Evolutionary conservation across 805 yeast species (phyloP), one percentile per base, ranked within the genome.

Genomic region (Yarrowia deformans): DNA sequence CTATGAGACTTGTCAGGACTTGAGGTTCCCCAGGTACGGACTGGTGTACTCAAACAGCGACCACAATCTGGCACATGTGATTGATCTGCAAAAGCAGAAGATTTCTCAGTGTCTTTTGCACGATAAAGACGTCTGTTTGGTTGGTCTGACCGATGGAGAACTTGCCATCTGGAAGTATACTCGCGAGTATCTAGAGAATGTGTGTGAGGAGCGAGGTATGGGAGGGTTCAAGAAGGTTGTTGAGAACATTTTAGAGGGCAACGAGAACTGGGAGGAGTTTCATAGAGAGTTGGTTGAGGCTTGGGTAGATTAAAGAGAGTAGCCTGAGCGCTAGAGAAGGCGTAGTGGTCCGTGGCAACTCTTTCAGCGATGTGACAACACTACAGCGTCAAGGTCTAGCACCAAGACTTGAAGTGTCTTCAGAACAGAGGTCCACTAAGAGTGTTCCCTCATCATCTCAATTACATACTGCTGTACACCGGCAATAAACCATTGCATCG

Each of bases 91-190:
- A 8, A 49, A 32, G 14, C 37, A 8, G 3, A 14, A 32, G 37
- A 32, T 49, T 16, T 49, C 54, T 13, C 54, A 49, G 23, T 32
- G 16, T n/a, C 9, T 49, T 14, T 39, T 19, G 8, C 13, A 32
- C 19, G 37, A 29, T 10, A 49, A 32, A 7, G 39, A 49, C 12
- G 37, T 49, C 6, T 32, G 19, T 32, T 23, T 49, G 16, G 54
- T 49, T 3, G 54, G 54, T 32, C 6, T 49, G 2, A 32, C 54
- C 12, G n/a, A 49, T 16, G 54, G 54, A 3, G 13, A 32, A 16
- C 54, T 49, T 8, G 54, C 13, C 7, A 14, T 49, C n/a, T 49
- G 54, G 54, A 16, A 16, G 54, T 49, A 49, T n/a, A 49, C 54
- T 6, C 16, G 39, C 3, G 54, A 49, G 23, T 49, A 49, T 16